These are phyloP conservation scores for Elongisporangium anandrum DNA, from an alignment of 352 stramenopile genomes.

Conservation along the genomic window DNA sequence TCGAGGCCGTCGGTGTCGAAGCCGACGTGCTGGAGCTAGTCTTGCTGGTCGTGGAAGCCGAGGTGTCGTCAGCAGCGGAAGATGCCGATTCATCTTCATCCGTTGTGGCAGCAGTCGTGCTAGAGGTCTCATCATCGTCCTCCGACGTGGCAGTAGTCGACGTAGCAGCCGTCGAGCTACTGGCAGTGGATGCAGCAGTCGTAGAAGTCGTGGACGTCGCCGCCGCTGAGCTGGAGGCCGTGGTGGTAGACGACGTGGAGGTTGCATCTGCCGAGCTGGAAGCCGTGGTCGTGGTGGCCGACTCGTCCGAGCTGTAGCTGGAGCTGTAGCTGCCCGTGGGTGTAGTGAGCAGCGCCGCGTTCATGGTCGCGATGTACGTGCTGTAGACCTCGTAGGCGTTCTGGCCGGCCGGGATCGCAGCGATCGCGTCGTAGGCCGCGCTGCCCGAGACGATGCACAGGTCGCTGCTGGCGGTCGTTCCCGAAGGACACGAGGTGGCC, in stretches of 20 bases:
- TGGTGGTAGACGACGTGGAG: conserved; percentile 3
- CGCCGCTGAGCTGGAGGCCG: conserved; percentile 5
- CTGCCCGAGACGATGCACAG: conserved; percentile 55
- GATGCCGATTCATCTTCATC: too few relatives aligned
- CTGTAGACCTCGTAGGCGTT: conserved; percentile 60
- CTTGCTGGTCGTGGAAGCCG: not conserved
- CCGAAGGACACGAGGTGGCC: conserved; percentile 42
- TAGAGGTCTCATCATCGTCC: not conserved
- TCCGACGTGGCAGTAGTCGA: not conserved
- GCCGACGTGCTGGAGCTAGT: conserved; percentile 1
- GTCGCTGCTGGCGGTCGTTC: conserved; percentile 33
- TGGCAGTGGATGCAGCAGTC: too few relatives aligned
- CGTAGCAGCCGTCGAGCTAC: not conserved
- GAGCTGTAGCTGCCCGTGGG: not conserved
- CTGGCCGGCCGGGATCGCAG: conserved; percentile 44
- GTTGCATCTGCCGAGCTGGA: conserved; percentile 3
- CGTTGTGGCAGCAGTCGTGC: conserved; percentile 3
- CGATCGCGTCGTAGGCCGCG: conserved; percentile 39
- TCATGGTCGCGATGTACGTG: conserved; percentile 44
- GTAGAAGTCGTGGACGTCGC: conserved; percentile 1
- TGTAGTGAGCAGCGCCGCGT: conserved; percentile 32
- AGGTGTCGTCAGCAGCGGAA: not conserved
- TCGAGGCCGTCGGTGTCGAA: conserved; percentile 6
- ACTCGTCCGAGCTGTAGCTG: conserved; percentile 1
- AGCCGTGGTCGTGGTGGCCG: conserved; percentile 7